Evolutionary conservation across 202 grass and related monocot genomes (phyloP), one percentile per base, ranked within the genome.

Genomic region (Dendrocalamus latiflorus): DNA sequence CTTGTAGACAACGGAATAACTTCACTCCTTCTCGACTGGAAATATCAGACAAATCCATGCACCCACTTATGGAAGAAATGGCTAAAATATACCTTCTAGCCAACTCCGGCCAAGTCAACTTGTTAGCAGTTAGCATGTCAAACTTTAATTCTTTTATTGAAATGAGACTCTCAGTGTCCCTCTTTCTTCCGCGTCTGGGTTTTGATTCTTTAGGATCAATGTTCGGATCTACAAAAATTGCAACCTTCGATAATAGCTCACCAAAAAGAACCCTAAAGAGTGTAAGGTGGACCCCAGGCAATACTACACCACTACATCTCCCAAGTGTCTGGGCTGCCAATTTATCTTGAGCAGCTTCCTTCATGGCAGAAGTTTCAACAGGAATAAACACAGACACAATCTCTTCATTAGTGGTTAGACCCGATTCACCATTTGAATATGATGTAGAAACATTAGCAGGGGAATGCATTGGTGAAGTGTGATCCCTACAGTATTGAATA

Each of bases 101-200:
- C 88, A 99, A 88, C 70, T 99, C 96, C 17, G 96, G 96, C 96
- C 96, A 99, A 57, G 96, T 95, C 78, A 99, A 86, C 57, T 75
- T 86, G 87, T 99, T 99, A 87, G 90, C 70, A 86, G 89, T 91
- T 81, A 95, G 85, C 75, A 92, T 89, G 72, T 93, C 89, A 75
- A 91, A 87, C 47, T 93, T 98, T 53, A 83, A 34, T 65, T 98
- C 96, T 79, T 93, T 99, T 84, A 81, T 71, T 80, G 76, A 63
- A 72, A 84, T 44, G 53, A 87, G 78, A 80, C 38, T 95, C 57
- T 99, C 96, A 72, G 75, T 45, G 44, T 99, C 91, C 83, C 87
- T 99, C 79, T 93, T 99, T 88, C 93, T 95, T 74, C 96, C 96
- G 0, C 96, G 90, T 50, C 86, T 95, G 53, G 93, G 82, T 88